phyloP scores from a whole-genome alignment of 2,329 filamentous ascomycete species.

The Ceratocystis harringtonii region DNA sequence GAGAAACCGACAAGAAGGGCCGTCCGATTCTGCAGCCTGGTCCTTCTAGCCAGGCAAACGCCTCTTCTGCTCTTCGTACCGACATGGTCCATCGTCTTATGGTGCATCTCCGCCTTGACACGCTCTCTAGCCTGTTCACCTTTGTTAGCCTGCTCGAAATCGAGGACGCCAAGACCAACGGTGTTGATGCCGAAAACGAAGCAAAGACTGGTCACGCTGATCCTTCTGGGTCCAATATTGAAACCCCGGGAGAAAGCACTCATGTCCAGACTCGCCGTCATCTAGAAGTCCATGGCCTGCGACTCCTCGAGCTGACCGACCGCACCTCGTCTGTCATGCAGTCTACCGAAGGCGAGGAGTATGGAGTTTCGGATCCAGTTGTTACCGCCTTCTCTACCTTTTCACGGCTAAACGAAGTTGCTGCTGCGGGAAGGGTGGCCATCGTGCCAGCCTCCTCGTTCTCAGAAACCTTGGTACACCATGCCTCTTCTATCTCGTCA shows the following conservation, averaged over 20 bases:
- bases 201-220: neutral
- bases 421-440: conserved; percentile 66
- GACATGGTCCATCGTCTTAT: conserved; percentile 46
- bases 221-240: neutral
- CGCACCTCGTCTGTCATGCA: conserved; percentile 93
- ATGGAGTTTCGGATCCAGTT: conserved; percentile 50
- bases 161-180: conserved; percentile 17
- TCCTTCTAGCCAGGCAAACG: conserved; percentile 18
- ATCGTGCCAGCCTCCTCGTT: conserved; percentile 66
- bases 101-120: conserved; percentile 73
- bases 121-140: conserved; percentile 65
- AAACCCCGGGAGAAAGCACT: conserved; percentile 1
- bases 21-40: conserved; percentile 29
- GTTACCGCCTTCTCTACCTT: conserved; percentile 86
- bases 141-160: conserved; percentile 58
- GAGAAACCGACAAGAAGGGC: conserved; percentile 73
- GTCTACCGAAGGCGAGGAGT: conserved; percentile 66
- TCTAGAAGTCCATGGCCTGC: conserved; percentile 67
- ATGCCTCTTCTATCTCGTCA: conserved; percentile 52
- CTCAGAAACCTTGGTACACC: conserved; percentile 57
- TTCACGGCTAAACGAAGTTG: conserved; percentile 67
- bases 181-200: conserved; percentile 18
- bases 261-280: conserved; percentile 23
- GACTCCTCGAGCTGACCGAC: conserved; percentile 74
- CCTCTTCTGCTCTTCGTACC: conserved; percentile 12